Evolutionary conservation across 331 rosid species (phyloP), one percentile per base, ranked within the genome.

Genomic region (Quercus phellos): DNA sequence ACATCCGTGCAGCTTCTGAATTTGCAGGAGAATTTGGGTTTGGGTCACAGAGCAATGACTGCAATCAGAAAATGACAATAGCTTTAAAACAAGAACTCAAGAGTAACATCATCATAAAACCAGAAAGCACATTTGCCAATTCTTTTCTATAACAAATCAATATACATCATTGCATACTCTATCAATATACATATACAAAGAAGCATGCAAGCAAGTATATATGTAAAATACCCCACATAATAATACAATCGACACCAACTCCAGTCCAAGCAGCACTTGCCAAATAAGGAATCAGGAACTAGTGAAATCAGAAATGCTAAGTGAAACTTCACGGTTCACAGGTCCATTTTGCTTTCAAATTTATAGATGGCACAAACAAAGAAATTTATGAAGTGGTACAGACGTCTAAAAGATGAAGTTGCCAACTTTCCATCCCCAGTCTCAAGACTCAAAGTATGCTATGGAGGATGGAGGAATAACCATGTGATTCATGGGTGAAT

Each of bases 1-100:
- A 95, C 98, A 92, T 92, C 77, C 99, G 73, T 74, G 99, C 99
- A 32, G 99, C 99, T 89, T 95, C 99, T 43, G 98, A 88, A 82
- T 95, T 95, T 17, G 98, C 99, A 3, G 99, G 99, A 29, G 99
- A 95, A 77, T 90, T 95, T 13, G 99, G 96, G 83, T 95, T 95
- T 51, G 99, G 99, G 51, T 95, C 99, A 69, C 98, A 95, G 77
- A 95, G 86, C 89, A 95, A 74, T 29, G 99, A 94, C 99, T 94
- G 91, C 90, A 88, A 78, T 46, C 64, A 80, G 24, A 86, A 84
- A 56, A 64, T 35, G 53, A 2, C n/a, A 22, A 14, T 9, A 4
- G 17, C 22, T 34, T 66, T 8, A 66, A 27, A 27, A 63, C 1
- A 63, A 63, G 24, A 58, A 34, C 9, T 3, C 42, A 34, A 32